Percentiles rank a stretch among this genome's conserved stretches.
Conservation (phyloP, 2,329 filamentous ascomycete species). For the Aureobasidium sp. region DNA sequence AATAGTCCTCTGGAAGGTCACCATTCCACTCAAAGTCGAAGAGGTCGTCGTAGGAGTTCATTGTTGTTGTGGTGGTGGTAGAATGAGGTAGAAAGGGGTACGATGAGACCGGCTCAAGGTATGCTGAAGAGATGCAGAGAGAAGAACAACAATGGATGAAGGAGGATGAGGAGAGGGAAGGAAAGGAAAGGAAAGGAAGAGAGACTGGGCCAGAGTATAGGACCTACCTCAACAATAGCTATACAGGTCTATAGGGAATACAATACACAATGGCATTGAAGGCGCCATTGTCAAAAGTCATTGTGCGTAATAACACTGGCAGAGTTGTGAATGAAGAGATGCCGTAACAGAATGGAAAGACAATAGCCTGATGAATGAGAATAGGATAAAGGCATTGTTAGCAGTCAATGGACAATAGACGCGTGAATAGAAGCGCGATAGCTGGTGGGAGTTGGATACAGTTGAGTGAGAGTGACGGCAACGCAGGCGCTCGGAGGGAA, state of each 20-base stretch:
- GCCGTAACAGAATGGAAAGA: not conserved
- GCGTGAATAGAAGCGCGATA: not conserved
- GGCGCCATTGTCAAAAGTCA: not conserved
- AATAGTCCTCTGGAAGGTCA: not conserved
- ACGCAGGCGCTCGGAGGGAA: not conserved
- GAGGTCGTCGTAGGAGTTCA: not conserved
- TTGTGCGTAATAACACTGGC: not conserved
- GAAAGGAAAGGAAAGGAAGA: not conserved
- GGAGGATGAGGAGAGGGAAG: not conserved
- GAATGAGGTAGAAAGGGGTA: not conserved
- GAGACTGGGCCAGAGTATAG: not conserved
- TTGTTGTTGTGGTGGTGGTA: not conserved
- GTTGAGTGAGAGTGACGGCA: not conserved
- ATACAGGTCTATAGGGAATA: not conserved
- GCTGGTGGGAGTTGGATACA: too few species aligned
- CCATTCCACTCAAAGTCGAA: not conserved
- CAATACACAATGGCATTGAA: not conserved
- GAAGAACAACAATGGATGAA: not conserved
- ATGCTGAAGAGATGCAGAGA: not conserved
- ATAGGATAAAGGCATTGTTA: not conserved
- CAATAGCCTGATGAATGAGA: not conserved
- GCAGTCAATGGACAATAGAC: not conserved
- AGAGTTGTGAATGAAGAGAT: not conserved
- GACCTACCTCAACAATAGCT: slow-evolving; percentile 2
- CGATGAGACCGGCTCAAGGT: not conserved